Conservation (phyloP, 1,139 yeast species). For the Casaregolazyma lundiana region DNA sequence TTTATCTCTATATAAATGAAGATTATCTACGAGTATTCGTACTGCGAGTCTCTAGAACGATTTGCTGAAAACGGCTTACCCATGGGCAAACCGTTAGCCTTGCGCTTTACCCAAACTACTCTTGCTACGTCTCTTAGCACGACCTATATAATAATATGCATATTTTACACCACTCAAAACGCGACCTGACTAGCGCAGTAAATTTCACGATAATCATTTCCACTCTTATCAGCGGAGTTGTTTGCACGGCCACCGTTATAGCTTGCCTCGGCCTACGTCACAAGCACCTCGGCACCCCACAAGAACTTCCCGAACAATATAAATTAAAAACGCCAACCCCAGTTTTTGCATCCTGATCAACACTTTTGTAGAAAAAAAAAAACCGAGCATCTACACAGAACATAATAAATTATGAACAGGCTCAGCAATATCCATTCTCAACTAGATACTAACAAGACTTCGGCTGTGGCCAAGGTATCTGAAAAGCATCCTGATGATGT, state of each 20-base stretch:
- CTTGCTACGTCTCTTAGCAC: too few relatives aligned
- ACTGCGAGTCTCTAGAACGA: too few relatives aligned
- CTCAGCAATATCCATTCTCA: constrained; percentile 32
- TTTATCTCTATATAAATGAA: too few relatives aligned
- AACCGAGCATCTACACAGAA: background rate
- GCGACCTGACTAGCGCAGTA: too few relatives aligned
- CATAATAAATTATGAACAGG: constrained; percentile 29
- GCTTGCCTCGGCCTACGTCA: constrained; percentile 2
- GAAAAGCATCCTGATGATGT: constrained; percentile 79
- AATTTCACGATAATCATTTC: too few relatives aligned
- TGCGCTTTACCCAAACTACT: too few relatives aligned
- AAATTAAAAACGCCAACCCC: background rate
- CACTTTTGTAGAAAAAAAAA: background rate
- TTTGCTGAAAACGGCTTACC: too few relatives aligned
- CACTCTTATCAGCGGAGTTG: background rate
- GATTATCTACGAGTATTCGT: too few relatives aligned
- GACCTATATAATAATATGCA: too few relatives aligned
- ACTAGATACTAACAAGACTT: constrained; percentile 27
- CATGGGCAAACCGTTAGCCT: too few relatives aligned
- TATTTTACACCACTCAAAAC: too few relatives aligned
- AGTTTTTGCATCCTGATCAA: background rate
- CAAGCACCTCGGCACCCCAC: constrained; percentile 1
- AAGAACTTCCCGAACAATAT: background rate
- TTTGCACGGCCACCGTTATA: background rate
- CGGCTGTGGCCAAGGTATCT: constrained; percentile 36